These are phyloP conservation scores for Alternaria atra DNA, from an alignment of 2,329 filamentous ascomycete species.

Conservation along the genomic window DNA sequence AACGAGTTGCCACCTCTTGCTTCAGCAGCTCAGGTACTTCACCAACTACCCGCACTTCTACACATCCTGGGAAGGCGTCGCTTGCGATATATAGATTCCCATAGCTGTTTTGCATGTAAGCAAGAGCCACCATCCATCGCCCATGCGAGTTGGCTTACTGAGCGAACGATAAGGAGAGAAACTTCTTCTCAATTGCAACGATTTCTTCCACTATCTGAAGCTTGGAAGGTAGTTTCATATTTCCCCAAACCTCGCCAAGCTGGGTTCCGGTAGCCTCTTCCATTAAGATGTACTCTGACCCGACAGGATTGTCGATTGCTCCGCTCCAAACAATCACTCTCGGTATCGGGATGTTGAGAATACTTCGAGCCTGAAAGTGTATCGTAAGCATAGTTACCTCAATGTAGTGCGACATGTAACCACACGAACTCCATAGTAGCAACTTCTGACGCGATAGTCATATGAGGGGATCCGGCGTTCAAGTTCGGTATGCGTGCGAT, in stretches of 20 bases:
- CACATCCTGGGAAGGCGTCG: conserved; percentile 44
- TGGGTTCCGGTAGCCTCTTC: conserved; percentile 31
- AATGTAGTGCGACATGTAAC: conserved; percentile 7
- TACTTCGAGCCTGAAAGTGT: conserved; percentile 32
- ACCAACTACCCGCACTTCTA: conserved; percentile 37
- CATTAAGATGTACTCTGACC: conserved; percentile 39
- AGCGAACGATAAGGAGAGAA: conserved; percentile 48
- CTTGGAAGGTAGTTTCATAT: conserved; percentile 36
- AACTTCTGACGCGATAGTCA: conserved; percentile 45
- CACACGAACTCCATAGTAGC: conserved; percentile 48
- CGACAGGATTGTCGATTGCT: conserved; percentile 31
- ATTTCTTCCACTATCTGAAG: conserved; percentile 46
- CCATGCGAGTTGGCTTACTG: conserved; percentile 30
- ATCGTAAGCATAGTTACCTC: conserved; percentile 8
- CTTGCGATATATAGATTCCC: conserved; percentile 51
- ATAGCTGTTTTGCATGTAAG: conserved; percentile 36
- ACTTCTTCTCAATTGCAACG: conserved; percentile 50
- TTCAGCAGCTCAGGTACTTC: conserved; percentile 42
- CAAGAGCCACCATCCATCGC: conserved; percentile 11
- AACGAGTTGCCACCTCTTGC: conserved; percentile 41
- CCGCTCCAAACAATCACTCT: conserved; percentile 42
- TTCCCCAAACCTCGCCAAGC: conserved; percentile 43
- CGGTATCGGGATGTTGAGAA: conserved; percentile 42
- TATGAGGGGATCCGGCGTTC: conserved; percentile 41
- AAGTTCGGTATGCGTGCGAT: conserved; percentile 47